Conservation (phyloP, 2,329 filamentous ascomycete species). For the Fusarium tuaranense region DNA sequence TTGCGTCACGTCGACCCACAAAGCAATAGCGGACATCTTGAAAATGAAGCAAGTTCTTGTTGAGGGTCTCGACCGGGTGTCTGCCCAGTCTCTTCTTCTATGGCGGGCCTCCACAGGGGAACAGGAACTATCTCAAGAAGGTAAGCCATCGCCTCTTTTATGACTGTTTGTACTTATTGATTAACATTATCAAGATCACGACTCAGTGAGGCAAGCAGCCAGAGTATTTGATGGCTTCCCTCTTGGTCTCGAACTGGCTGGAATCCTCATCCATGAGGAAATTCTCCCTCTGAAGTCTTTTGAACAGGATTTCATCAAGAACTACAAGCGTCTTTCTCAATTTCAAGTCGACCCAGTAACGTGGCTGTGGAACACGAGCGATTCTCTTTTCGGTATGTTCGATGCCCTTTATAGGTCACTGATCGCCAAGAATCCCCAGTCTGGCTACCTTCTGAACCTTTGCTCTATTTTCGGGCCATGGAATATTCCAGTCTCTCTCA, state of each 20-base stretch:
- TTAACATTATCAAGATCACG: background rate
- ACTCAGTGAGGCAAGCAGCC: background rate
- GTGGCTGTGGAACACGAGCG: background rate
- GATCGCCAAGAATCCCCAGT: fast-evolving
- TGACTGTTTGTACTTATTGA: too few relatives aligned
- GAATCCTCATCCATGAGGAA: background rate
- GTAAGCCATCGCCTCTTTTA: background rate
- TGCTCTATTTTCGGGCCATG: background rate
- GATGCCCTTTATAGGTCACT: background rate
- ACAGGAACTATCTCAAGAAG: fast-evolving
- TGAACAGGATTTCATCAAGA: background rate
- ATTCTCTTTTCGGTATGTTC: background rate
- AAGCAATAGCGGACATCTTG: background rate
- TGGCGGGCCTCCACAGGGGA: background rate
- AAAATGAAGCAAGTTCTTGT: background rate
- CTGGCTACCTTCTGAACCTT: background rate
- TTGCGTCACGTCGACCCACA: background rate
- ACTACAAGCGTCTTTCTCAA: background rate
- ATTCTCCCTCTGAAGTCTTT: background rate
- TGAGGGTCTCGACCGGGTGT: background rate
- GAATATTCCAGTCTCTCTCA: background rate
- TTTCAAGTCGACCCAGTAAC: background rate
- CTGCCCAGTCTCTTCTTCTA: background rate
- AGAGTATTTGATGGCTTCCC: background rate
- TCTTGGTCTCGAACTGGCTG: background rate